Base-by-base conservation (phyloP, 2,329 filamentous ascomycete genomes). In the Pseudomassariella vexata region DNA sequence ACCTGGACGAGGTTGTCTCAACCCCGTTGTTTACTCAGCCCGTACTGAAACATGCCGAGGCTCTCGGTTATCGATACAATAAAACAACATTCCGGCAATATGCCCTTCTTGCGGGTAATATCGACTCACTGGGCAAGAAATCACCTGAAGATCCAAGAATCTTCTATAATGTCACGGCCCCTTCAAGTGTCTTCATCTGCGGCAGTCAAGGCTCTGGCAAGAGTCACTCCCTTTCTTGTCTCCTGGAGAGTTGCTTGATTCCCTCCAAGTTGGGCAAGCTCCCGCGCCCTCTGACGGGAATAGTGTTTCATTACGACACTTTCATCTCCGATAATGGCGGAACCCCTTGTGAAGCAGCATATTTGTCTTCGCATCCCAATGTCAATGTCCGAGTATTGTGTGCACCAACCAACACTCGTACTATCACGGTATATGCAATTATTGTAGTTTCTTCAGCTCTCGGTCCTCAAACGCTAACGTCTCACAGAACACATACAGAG, bases 271-370 rank as follows among this genome's bases (percentile, higher is more conserved):
- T 68, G 0, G 70, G 68, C 6, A 47, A 52, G 1, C 56, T 79
- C 1, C 60, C 63, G 0, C 57, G 57, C 0, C 76, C 76, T 0
- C 55, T 82, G 1, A 73, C 75, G 0, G 77, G 73, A 0, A 54
- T 84, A 0, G 69, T 84, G 0, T 82, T 84, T 29, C 77, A 83
- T 39, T 83, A 79, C 36, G 76, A 80, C 40, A 66, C 64, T 0
- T 75, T 73, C 38, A 61, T 64, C 9, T 70, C 64, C 0, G 65
- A 70, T 25, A 45, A 49, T 0, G 55, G 62, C 2, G 68, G 68
- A 9, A 59, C 59, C 0, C 66, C 76, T 1, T 79, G 76, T 35
- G 79, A 84, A 47, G 76, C 70, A 0, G 74, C 76, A 0, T 76
- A 66, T 39, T 52, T 83, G 3, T 59, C 67, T 0, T 66, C 65